Base-by-base conservation (phyloP, 2,329 filamentous ascomycete species). In the Neoascochyta sp. region DNA sequence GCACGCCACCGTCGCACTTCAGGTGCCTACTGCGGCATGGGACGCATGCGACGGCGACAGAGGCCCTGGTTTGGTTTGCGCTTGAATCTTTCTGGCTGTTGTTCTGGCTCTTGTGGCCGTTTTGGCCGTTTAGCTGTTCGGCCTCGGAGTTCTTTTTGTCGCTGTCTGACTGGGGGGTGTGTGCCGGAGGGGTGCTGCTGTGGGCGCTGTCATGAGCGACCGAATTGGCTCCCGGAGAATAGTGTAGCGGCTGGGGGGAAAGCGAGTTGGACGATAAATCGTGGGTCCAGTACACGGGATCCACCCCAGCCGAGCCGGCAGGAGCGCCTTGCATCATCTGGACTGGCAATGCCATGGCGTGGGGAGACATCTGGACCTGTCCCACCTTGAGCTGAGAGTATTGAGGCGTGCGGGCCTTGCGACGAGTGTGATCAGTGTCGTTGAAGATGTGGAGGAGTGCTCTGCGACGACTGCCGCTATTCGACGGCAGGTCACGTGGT, bases 1-100 rank as follows among this genome's bases (percentile, higher is more conserved):
- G 70, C 10, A 66, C 63, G 16, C 64, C 64, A 9, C 67, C 71
- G 45, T 75, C 70, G 47, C 73, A 76, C 43, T 74, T 74, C 19
- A 75, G 50, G 48, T 76, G 73, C 18, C 70, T 60, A 13, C 60
- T 68, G 12, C 73, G 65, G 36, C 73, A 76, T 16, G 67, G 66
- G 7, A 74, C 65, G 46, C 73, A 76, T 9, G 73, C 73, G 39
- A 64, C 56, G 11, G 62, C 54, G 22, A 65, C 59, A 21, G 61
- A 61, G 4, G 57, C 53, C 34, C 58, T 50, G n/a, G 46, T 24
- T 16, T 52, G 43, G 21, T 45, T 37, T n/a, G n/a, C n/a, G n/a
- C n/a, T n/a, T n/a, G n/a, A n/a, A n/a, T n/a, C n/a, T n/a, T n/a
- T n/a, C n/a, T n/a, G n/a, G n/a, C n/a, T n/a, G n/a, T n/a, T n/a